A percentile compares a stretch with the other conserved stretches of the same genome.
phyloP scores from a whole-genome alignment of 148 eudicot genomes.

The Rhododendron ovatum region DNA sequence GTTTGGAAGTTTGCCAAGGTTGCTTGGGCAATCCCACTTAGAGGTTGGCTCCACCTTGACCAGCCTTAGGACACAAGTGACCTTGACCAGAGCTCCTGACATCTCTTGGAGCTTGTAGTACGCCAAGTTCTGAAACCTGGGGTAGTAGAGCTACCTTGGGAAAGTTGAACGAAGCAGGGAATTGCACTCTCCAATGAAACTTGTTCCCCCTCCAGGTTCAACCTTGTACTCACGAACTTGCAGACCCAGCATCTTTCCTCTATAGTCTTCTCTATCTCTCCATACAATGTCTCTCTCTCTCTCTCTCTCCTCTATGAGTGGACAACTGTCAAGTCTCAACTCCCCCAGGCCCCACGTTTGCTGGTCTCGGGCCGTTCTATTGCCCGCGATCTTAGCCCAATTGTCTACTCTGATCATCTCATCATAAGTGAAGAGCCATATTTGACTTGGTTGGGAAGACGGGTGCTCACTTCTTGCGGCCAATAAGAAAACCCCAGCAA shows the following conservation, averaged over 20 bases:
- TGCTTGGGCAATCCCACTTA: background rate
- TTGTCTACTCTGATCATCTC: background rate
- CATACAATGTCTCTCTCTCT: too few species aligned
- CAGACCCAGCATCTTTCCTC: background rate
- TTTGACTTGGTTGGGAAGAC: background rate
- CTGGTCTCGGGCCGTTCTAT: background rate
- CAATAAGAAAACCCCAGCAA: background rate
- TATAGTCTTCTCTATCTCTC: background rate
- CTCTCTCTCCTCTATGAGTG: background rate
- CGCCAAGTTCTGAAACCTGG: background rate
- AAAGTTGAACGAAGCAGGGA: background rate
- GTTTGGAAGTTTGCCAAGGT: background rate
- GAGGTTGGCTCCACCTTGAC: background rate
- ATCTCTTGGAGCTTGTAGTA: background rate
- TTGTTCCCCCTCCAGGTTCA: background rate
- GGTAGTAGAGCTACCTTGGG: background rate
- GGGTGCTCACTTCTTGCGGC: background rate
- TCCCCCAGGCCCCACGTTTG: too few species aligned
- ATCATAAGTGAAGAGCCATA: background rate
- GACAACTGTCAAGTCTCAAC: background rate
- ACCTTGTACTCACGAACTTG: background rate
- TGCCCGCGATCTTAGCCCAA: background rate
- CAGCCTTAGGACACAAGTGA: background rate
- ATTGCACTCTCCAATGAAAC: background rate
- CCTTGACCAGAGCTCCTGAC: background rate